These are phyloP conservation scores for Fraxinus excelsior DNA, from an alignment of 257 asterid species.

Conservation along the genomic window DNA sequence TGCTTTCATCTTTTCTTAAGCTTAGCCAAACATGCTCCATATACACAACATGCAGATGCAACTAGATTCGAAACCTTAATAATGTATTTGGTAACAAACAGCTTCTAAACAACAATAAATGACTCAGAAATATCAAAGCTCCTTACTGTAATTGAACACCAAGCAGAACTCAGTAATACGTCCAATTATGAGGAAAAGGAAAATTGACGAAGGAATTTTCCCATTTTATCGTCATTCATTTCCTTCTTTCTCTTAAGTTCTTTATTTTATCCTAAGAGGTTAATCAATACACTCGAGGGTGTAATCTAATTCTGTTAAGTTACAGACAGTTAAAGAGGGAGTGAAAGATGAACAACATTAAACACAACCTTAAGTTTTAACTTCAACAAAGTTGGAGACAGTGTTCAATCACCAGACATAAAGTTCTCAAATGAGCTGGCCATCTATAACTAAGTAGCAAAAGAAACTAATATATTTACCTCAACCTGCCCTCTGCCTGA, in stretches of 20 bases:
- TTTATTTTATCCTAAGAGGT: not conserved
- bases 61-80: not conserved
- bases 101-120: not conserved
- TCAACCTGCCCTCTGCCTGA: constrained; percentile 73
- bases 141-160: not conserved
- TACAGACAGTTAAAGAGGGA: not conserved
- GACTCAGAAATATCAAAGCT: not conserved
- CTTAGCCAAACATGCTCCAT: not conserved
- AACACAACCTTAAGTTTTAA: not conserved
- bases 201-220: not conserved
- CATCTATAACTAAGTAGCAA: not conserved
- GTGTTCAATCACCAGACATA: not conserved
- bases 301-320: not conserved
- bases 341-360: not conserved
- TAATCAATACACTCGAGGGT: not conserved
- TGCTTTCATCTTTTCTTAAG: not conserved
- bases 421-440: not conserved
- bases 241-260: not conserved
- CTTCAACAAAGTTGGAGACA: not conserved
- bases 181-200: not conserved
- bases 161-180: not conserved
- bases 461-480: constrained; percentile 41
- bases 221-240: not conserved
- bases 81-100: not conserved
- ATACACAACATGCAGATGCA: not conserved